Conservation (phyloP, 352 stramenopile species). For the Globisporangium canariense region DNA sequence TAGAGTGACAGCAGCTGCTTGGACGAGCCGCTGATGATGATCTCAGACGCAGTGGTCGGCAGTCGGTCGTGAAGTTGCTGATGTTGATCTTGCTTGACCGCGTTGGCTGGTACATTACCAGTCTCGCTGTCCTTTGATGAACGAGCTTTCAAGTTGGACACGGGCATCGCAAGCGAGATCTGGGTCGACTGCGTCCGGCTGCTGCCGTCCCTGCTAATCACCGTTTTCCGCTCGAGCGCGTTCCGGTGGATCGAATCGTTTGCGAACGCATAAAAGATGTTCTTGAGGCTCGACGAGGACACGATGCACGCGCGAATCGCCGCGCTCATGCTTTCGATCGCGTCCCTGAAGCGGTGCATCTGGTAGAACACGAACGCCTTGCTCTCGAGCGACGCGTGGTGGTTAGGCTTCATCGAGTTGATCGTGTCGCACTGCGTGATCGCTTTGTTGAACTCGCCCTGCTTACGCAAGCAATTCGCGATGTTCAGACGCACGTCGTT, state of each 20-base stretch:
- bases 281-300: conserved; percentile 51
- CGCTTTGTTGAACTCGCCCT: conserved; percentile 33
- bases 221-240: conserved; percentile 50
- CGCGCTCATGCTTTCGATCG: conserved; percentile 50
- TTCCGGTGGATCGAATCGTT: conserved; percentile 49
- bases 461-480: conserved; percentile 56
- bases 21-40: conserved; percentile 40
- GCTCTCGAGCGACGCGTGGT: conserved; percentile 52
- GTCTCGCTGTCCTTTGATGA: neutral
- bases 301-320: conserved; percentile 56
- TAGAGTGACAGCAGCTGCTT: conserved; percentile 70
- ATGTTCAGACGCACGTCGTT: conserved; percentile 64
- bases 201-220: conserved; percentile 21
- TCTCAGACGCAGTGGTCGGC: conserved; percentile 9
- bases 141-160: neutral
- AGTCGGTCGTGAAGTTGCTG: neutral
- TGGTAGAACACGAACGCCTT: conserved; percentile 63
- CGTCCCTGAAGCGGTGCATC: conserved; percentile 37
- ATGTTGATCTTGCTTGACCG: conserved; percentile 2
- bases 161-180: conserved; percentile 4
- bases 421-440: conserved; percentile 60
- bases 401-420: conserved; percentile 28
- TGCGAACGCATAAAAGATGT: conserved; percentile 66
- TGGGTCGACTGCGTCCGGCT: neutral
- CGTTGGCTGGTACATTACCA: neutral